These are phyloP conservation scores for Claviceps sp. DNA, from an alignment of 2,329 filamentous ascomycete genomes.

Conservation along the genomic window DNA sequence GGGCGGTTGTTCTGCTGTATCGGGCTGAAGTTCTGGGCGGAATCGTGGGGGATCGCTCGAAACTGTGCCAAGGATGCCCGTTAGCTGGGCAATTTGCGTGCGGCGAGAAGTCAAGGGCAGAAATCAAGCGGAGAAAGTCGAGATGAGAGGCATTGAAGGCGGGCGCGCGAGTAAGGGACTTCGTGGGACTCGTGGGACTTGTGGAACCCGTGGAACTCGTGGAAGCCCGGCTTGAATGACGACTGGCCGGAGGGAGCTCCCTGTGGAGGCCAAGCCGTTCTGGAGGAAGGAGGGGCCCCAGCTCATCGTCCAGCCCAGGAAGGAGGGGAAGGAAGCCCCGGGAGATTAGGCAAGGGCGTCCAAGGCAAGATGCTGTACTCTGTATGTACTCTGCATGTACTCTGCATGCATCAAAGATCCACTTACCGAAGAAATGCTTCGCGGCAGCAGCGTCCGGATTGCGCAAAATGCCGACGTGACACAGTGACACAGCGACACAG, in stretches of 20 bases:
- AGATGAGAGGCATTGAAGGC: neutral
- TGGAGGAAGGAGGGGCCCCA: neutral
- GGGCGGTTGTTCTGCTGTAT: neutral
- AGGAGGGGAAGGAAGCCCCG: neutral
- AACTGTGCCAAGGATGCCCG: neutral
- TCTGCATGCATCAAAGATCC: no score
- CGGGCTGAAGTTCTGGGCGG: neutral
- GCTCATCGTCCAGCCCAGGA: no score
- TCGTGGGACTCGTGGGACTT: neutral
- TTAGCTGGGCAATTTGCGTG: neutral
- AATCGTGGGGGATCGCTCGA: neutral
- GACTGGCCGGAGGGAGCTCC: neutral
- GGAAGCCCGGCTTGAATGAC: neutral
- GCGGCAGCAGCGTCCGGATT: neutral
- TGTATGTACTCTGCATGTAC: no score
- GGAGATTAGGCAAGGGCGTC: neutral
- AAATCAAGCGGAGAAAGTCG: no score
- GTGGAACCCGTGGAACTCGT: neutral
- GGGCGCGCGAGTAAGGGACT: neutral
- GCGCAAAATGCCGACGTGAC: no score
- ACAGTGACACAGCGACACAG: no score
- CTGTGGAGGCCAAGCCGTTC: neutral
- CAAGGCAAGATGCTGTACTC: no score
- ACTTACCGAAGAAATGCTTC: neutral
- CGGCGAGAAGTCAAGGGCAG: neutral